Evolutionary conservation across 192 early-diverging fungal genomes (phyloP).

Genomic region (Rhizophagus clarus): DNA sequence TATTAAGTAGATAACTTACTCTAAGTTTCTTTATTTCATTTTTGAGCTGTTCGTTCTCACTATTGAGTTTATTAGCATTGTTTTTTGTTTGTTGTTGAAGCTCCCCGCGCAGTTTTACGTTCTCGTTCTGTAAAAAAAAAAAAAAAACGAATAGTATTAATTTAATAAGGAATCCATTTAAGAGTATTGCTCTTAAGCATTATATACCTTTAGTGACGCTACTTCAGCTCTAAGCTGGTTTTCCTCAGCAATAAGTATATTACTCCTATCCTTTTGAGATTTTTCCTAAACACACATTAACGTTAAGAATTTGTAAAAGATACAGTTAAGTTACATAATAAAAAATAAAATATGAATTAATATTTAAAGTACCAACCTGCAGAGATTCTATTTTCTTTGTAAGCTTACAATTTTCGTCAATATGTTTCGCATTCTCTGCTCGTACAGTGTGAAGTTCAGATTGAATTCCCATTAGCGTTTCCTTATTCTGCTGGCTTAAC

Average conservation of each 20-base stretch:
- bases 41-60: not conserved
- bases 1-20: not conserved
- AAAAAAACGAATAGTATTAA: not conserved
- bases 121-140: not conserved
- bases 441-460: not conserved
- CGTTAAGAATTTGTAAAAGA: not conserved
- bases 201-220: not conserved
- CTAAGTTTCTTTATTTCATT: not conserved
- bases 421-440: not conserved
- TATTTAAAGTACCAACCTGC: not conserved
- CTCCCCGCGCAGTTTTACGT: not conserved
- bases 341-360: not conserved
- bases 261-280: not conserved
- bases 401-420: not conserved
- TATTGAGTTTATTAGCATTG: not conserved
- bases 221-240: not conserved
- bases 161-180: no score
- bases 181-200: not conserved
- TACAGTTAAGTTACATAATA: not conserved
- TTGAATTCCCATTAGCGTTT: not conserved
- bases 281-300: not conserved
- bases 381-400: not conserved
- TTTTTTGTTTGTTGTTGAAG: not conserved
- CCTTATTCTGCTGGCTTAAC: not conserved
- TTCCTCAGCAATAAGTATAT: not conserved